These are phyloP conservation scores for Hyaloraphidium curvatum DNA, from an alignment of 192 early-diverging fungal species.

Conservation along the genomic window DNA sequence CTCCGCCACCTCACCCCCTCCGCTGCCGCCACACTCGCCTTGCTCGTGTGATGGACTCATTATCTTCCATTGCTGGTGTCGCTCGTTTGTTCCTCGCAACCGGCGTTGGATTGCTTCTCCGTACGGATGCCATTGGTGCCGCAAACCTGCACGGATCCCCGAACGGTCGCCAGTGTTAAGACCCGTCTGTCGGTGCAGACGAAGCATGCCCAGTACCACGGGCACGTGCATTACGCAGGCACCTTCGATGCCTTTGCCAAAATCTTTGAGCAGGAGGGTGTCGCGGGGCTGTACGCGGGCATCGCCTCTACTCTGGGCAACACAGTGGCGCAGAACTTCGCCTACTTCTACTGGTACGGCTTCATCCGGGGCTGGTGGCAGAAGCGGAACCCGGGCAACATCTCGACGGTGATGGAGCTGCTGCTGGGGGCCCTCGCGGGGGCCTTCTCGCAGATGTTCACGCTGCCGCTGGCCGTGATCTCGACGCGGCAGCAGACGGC, in stretches of 20 bases:
- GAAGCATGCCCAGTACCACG: conserved; percentile 16
- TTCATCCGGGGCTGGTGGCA: conserved; percentile 44
- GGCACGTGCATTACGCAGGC: conserved; percentile 31
- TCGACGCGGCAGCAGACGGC: conserved; percentile 86
- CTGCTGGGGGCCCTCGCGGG: conserved; percentile 77
- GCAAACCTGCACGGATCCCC: neutral
- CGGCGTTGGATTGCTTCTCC: neutral
- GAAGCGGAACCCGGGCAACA: conserved; percentile 5
- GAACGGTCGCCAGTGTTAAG: conserved; percentile 54
- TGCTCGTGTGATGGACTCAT: neutral
- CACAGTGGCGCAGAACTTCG: conserved; percentile 44
- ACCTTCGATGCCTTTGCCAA: conserved; percentile 60
- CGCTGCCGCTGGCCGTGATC: conserved; percentile 82
- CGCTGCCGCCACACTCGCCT: neutral
- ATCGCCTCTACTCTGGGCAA: conserved; percentile 63
- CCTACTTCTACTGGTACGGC: conserved; percentile 72
- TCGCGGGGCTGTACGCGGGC: conserved; percentile 74
- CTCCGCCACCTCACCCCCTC: conserved; percentile 3
- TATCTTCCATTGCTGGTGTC: neutral
- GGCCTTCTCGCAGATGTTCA: conserved; percentile 67
- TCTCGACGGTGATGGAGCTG: conserved; percentile 76
- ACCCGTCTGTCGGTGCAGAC: conserved; percentile 94
- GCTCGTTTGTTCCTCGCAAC: neutral
- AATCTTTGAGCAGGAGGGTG: conserved; percentile 66
- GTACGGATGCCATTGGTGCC: neutral